Evolutionary conservation across 352 stramenopile genomes (phyloP).

Genomic region (Phytophthora constricta): DNA sequence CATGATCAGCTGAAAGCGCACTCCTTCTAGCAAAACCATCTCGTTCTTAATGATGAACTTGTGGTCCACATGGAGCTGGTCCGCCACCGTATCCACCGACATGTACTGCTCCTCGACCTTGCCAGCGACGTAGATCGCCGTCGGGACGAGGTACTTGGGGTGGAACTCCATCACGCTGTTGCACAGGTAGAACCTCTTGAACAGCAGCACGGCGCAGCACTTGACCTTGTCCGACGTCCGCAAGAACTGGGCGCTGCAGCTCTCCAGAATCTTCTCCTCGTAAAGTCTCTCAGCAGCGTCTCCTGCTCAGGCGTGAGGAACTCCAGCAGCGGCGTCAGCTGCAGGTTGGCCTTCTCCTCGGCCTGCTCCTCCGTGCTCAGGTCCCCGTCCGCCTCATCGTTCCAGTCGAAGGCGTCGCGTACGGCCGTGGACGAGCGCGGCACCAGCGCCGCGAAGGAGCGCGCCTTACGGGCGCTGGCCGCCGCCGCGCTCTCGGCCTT

Average conservation of each 20-base stretch:
- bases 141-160: conserved; percentile 86
- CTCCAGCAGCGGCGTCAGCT: conserved; percentile 61
- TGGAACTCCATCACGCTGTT: conserved; percentile 92
- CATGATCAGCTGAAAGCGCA: conserved; percentile 91
- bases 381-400: conserved; percentile 70
- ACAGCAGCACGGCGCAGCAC: conserved; percentile 84
- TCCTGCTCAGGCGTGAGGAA: conserved; percentile 74
- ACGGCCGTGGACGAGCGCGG: conserved; percentile 66
- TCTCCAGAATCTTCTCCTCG: conserved; percentile 84
- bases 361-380: conserved; percentile 46
- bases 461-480: conserved; percentile 56
- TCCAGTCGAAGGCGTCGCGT: conserved; percentile 76
- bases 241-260: conserved; percentile 82
- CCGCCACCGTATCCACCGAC: conserved; percentile 83
- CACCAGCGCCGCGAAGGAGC: conserved; percentile 82
- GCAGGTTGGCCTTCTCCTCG: conserved; percentile 60
- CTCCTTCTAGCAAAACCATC: conserved; percentile 87
- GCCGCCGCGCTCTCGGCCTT: conserved; percentile 30
- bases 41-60: conserved; percentile 89
- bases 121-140: conserved; percentile 87
- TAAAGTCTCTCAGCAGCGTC: conserved; percentile 72
- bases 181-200: conserved; percentile 90
- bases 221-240: conserved; percentile 90
- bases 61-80: conserved; percentile 85
- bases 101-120: conserved; percentile 93